Evolutionary conservation across 2,329 filamentous ascomycete genomes (phyloP).

Genomic region (Monilinia fructigena): DNA sequence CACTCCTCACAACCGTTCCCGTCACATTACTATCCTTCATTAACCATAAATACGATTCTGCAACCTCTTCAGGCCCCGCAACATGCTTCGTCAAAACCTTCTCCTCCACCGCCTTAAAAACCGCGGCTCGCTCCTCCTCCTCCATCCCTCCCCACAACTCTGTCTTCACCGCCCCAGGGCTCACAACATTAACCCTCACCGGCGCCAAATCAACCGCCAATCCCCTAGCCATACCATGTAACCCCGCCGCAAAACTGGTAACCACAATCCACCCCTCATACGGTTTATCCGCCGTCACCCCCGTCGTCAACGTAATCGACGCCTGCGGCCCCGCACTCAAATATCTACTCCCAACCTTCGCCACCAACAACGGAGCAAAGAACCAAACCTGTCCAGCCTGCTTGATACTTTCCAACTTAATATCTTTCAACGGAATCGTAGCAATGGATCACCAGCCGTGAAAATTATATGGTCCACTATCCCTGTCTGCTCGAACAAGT

Average conservation of each 20-base stretch:
- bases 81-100: constrained; percentile 28
- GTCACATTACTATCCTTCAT: constrained; percentile 46
- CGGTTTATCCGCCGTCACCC: constrained; percentile 27
- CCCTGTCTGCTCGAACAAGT: constrained; percentile 42
- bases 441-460: constrained; percentile 33
- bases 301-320: constrained; percentile 32
- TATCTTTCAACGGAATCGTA: constrained; percentile 21
- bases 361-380: constrained; percentile 33
- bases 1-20: constrained; percentile 34
- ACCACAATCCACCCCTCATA: constrained; percentile 47
- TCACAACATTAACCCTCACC: constrained; percentile 61
- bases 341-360: constrained; percentile 31
- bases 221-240: constrained; percentile 53
- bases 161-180: constrained; percentile 54
- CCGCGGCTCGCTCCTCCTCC: constrained; percentile 42
- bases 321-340: constrained; percentile 26
- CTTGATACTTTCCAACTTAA: constrained; percentile 27
- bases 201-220: constrained; percentile 64
- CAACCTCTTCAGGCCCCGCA: constrained; percentile 43
- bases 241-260: constrained; percentile 49
- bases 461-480: constrained; percentile 36
- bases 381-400: constrained; percentile 33
- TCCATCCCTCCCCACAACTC: constrained; percentile 43
- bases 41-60: constrained; percentile 46
- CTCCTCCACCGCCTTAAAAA: constrained; percentile 29